Conservation (phyloP, 192 early-diverging fungal species). For the Ramicandelaber brevisporus region DNA sequence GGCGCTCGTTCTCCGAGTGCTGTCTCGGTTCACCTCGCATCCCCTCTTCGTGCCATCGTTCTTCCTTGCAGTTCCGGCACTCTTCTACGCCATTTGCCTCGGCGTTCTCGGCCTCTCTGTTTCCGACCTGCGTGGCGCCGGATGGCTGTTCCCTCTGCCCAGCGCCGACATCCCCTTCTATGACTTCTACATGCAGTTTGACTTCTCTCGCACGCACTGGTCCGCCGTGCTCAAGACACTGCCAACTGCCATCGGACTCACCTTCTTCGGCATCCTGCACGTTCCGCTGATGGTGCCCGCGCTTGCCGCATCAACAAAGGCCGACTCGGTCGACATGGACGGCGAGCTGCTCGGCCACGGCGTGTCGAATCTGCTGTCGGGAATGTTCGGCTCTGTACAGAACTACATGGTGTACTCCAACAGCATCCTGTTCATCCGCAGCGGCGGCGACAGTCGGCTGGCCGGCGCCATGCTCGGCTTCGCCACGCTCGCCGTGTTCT, state of each 20-base stretch:
- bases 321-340: conserved; percentile 73
- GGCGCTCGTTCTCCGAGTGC: conserved; percentile 38
- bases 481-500: conserved; percentile 46
- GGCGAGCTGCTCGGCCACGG: conserved; percentile 84
- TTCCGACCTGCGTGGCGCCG: conserved; percentile 30
- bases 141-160: conserved; percentile 70
- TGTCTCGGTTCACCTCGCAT: conserved; percentile 39
- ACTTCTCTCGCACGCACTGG: conserved; percentile 40
- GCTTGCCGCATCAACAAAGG: conserved; percentile 68
- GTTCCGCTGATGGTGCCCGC: conserved; percentile 96
- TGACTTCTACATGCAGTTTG: conserved; percentile 50
- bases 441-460: conserved; percentile 65
- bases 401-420: conserved; percentile 89
- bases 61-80: conserved; percentile 52
- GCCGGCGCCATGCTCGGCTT: conserved; percentile 61
- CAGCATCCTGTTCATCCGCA: conserved; percentile 75
- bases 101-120: conserved; percentile 29
- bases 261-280: conserved; percentile 90
- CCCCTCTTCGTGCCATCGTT: conserved; percentile 75
- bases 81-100: conserved; percentile 51
- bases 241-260: conserved; percentile 77
- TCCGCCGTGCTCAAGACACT: conserved; percentile 30
- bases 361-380: conserved; percentile 61
- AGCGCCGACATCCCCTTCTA: conserved; percentile 54
- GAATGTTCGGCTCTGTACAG: conserved; percentile 49